phyloP scores from a whole-genome alignment of 208 protist species.

The Naegleria fowleri region DNA sequence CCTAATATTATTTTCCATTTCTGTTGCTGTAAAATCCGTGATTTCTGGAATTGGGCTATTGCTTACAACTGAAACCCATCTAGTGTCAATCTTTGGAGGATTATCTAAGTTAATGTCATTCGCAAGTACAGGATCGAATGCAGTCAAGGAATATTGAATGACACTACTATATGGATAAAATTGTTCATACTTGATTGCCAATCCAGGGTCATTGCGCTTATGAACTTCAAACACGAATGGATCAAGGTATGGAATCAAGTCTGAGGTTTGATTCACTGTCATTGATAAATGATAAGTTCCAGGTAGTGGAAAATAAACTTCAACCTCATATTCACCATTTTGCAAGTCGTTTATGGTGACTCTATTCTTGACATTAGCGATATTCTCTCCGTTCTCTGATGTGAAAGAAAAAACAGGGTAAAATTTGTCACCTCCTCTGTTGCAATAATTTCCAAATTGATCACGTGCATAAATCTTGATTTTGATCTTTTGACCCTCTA shows the following conservation, averaged over 20 bases:
- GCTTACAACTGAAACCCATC: background rate
- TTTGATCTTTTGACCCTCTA: background rate
- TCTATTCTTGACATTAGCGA: background rate
- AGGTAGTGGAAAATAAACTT: background rate
- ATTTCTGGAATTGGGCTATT: background rate
- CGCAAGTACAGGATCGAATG: background rate
- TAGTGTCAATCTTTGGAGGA: background rate
- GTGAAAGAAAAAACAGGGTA: background rate
- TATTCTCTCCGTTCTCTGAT: background rate
- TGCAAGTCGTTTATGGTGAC: background rate
- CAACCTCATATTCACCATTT: conserved; percentile 15
- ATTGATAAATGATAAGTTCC: background rate
- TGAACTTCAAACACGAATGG: background rate
- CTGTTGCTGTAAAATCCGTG: background rate
- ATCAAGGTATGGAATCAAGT: background rate
- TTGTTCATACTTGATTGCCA: conserved; percentile 13
- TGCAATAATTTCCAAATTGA: background rate
- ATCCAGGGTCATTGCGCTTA: background rate
- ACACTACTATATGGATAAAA: background rate
- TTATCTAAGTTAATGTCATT: background rate
- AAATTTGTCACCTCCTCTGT: background rate
- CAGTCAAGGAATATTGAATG: background rate
- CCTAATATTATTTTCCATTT: background rate
- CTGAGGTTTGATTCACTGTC: background rate
- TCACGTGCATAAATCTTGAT: background rate